A percentile compares a stretch with the other conserved stretches of the same genome.
phyloP scores from a whole-genome alignment of 108 stramenopile species.

The Licmophora abbreviata region DNA sequence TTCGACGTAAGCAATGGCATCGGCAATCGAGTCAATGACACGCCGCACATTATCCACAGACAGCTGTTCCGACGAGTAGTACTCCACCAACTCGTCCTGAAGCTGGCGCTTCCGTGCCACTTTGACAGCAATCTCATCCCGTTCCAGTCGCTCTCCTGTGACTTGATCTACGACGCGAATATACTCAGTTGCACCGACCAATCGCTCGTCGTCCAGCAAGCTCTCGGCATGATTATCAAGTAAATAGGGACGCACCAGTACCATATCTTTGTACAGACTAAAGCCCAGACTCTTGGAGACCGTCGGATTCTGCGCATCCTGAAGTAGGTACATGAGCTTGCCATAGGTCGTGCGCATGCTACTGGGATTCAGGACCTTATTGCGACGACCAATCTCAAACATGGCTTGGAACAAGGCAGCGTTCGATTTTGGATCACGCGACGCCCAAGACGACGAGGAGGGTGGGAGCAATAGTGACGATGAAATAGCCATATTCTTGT shows the following conservation, averaged over 20 bases:
- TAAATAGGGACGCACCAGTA: conserved; percentile 32
- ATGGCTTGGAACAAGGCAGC: conserved; percentile 35
- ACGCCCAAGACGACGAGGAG: conserved; percentile 5
- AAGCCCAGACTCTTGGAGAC: conserved; percentile 38
- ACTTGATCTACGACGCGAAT: conserved; percentile 15
- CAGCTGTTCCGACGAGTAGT: conserved; percentile 15
- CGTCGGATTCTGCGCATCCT: conserved; percentile 54
- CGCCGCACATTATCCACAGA: conserved; percentile 38
- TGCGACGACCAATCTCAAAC: conserved; percentile 76
- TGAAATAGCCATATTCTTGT: not conserved
- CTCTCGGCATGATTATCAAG: conserved; percentile 18
- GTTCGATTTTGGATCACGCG: conserved; percentile 36
- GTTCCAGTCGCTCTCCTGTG: conserved; percentile 12
- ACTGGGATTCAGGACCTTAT: conserved; percentile 80
- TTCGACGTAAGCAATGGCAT: conserved; percentile 61
- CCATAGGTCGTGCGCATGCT: conserved; percentile 78
- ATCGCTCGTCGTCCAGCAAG: conserved; percentile 40
- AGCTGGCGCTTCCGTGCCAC: conserved; percentile 20
- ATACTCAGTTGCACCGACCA: conserved; percentile 29
- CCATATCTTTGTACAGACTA: conserved; percentile 44
- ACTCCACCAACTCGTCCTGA: conserved; percentile 16
- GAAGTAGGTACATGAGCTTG: conserved; percentile 80
- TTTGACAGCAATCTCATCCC: conserved; percentile 7
- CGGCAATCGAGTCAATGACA: conserved; percentile 57
- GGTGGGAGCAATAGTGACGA: not conserved